A percentile compares a stretch with the other conserved stretches of the same genome.
Evolutionary conservation across 495 filamentous ascomycete species (phyloP).

Genomic region (Stereocaulon alpinum): DNA sequence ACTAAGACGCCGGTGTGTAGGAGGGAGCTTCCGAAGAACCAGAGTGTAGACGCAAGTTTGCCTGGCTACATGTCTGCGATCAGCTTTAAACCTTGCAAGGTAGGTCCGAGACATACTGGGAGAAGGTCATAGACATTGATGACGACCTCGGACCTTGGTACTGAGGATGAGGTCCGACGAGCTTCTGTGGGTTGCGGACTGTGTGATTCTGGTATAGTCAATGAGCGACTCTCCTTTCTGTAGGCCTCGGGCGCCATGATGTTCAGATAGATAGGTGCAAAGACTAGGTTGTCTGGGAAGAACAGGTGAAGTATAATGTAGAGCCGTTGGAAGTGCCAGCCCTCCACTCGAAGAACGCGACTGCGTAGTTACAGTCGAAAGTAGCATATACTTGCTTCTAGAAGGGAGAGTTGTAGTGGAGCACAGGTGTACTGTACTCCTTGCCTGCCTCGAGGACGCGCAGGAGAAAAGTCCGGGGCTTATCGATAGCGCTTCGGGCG

Average conservation of each 20-base stretch:
- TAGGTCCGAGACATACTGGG: constrained; percentile 39
- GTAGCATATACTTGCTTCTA: background rate
- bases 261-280: background rate
- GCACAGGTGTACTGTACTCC: background rate
- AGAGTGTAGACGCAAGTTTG: constrained; percentile 54
- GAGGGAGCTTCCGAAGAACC: constrained; percentile 60
- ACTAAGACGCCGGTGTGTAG: constrained; percentile 75
- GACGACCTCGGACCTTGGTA: constrained; percentile 59
- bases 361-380: background rate
- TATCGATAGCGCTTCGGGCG: constrained; percentile 4
- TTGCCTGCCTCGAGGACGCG: too few species aligned
- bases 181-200: background rate
- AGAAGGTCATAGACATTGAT: constrained; percentile 75
- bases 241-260: constrained; percentile 5
- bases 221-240: background rate
- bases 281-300: background rate
- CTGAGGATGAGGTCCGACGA: constrained; percentile 46
- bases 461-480: background rate
- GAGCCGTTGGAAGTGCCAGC: background rate
- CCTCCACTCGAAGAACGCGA: background rate
- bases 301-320: background rate
- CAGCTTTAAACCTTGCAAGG: background rate
- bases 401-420: background rate
- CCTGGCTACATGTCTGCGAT: constrained; percentile 43
- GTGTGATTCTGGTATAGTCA: background rate